Evolutionary conservation across 805 yeast species (phyloP), one percentile per base, ranked within the genome.

Genomic region (Zygosaccharomyces lentus): DNA sequence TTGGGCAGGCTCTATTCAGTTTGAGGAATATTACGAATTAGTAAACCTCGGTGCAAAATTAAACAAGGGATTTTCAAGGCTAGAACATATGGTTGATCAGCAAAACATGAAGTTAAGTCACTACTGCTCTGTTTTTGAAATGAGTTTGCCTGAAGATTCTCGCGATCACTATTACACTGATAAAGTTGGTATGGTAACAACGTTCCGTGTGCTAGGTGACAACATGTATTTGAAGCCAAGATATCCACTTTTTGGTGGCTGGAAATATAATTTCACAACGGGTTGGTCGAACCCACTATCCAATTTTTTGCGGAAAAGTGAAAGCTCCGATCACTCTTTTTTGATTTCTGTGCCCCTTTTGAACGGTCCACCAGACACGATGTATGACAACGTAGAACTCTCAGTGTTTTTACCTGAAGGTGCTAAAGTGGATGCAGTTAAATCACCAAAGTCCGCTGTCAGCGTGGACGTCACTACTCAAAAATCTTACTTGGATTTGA

Each of bases 171-270:
- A 87, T 69, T 87, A 73, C 62, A 82, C 88, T 9, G 99, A 93
- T 66, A 77, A 84, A 54, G 96, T 91, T 24, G 99, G 99, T 30
- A 87, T 87, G 67, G 96, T 91, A 10, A 82, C 96, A 6, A 86
- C 97, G 2, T 83, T 84, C 41, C 70, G 71, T 50, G 60, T 68
- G 3, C 44, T 60, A 12, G 54, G 54, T 4, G 61, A 65, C 43
- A 62, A 54, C 49, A 68, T 87, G 39, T 70, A 82, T 29, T 65
- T 93, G 53, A 78, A 76, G 59, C 98, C 98, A 46, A 77, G 99
- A 65, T 93, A 73, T 72, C 99, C 99, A n/a, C 64, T 93, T 6
- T 86, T 87, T 67, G 99, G 99, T 40, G 95, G 90, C 35, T 93
- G 99, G 99, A 76, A 82, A 58, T 91, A 88, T 68, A 88, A 91